Base-by-base conservation (phyloP, 2,329 filamentous ascomycete genomes). In the Talaromyces verruculosus region DNA sequence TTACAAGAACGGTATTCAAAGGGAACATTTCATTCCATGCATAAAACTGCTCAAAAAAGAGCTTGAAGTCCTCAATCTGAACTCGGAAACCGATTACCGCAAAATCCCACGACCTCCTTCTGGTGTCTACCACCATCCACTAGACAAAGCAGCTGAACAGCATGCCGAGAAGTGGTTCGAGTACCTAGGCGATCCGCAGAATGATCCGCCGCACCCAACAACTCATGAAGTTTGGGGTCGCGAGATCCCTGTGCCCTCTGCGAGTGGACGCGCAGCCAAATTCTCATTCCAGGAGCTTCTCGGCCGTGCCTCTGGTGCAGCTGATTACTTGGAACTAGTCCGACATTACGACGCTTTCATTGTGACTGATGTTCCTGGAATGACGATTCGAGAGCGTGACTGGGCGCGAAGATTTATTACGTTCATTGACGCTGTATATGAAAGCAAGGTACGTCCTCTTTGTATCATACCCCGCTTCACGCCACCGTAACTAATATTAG, bases 1-100 rank as follows among this genome's bases (percentile, higher is more conserved):
- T 7, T 99, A 99, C 84, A 97, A 95, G 79, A 99, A 99, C 76
- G 95, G 95, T 65, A 94, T 99, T 69, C 95, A 99, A 80, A 89
- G 95, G 67, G 90, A 96, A 71, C 96, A 92, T 6, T 99, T 99
- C 76, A 87, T 99, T 61, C 95, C 95, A 0, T 96, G 94, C 70
- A 99, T 99, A 75, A 90, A 93, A 69, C 88, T 99, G 3, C 88
- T 99, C 53, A 94, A 97, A 77, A 86, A 84, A 45, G 88, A 89
- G 2, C 86, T 99, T 8, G 89, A 91, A 63, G 92, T 98, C 58
- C 91, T 99, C 72, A 97, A 97, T 79, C 88, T 99, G 67, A 91
- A 99, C 81, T 97, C 93, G 1, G 89, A 90, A 4, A 99, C 93
- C 43, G 95, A 99, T 79, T 99, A 99, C 82, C 92, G 95, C 73